phyloP scores from a whole-genome alignment of 768 basidiomycete genomes.

The Cystobasidium onofrii region DNA sequence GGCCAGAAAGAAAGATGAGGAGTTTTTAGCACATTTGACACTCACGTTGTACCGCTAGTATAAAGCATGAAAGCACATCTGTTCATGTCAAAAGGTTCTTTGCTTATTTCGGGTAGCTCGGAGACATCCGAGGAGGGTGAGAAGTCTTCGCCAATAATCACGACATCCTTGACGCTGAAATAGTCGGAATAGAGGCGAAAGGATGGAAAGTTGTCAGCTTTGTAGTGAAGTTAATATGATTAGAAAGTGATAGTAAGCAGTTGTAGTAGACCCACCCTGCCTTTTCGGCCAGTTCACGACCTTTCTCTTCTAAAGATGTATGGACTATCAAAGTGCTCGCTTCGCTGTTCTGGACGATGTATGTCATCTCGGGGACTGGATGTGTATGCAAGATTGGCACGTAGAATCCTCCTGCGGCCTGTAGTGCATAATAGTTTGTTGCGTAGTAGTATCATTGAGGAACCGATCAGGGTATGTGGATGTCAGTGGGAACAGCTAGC shows the following conservation, averaged over 20 bases:
- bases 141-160: constrained; percentile 27
- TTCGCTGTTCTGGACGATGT: constrained; percentile 41
- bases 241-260: too few relatives aligned
- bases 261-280: constrained; percentile 30
- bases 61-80: constrained; percentile 41
- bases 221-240: too few relatives aligned
- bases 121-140: neutral
- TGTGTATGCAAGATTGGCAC: constrained; percentile 41
- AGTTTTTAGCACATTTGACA: too few relatives aligned
- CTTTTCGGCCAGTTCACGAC: constrained; percentile 30
- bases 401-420: constrained; percentile 41
- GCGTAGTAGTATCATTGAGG: neutral
- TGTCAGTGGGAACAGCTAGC: neutral
- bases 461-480: neutral
- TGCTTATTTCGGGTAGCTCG: constrained; percentile 24
- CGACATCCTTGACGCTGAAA: constrained; percentile 16
- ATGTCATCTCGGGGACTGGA: constrained; percentile 42
- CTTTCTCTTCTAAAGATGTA: constrained; percentile 35
- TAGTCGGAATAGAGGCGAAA: too few relatives aligned
- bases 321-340: constrained; percentile 39
- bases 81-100: constrained; percentile 33
- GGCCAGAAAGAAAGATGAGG: too few relatives aligned
- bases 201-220: too few relatives aligned
- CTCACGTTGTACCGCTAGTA: constrained; percentile 40
- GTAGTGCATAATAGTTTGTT: neutral